Percentiles rank a stretch among this genome's conserved stretches.
Conservation (phyloP, 73 alveolate genomes). For the Paramecium primaurelia region DNA sequence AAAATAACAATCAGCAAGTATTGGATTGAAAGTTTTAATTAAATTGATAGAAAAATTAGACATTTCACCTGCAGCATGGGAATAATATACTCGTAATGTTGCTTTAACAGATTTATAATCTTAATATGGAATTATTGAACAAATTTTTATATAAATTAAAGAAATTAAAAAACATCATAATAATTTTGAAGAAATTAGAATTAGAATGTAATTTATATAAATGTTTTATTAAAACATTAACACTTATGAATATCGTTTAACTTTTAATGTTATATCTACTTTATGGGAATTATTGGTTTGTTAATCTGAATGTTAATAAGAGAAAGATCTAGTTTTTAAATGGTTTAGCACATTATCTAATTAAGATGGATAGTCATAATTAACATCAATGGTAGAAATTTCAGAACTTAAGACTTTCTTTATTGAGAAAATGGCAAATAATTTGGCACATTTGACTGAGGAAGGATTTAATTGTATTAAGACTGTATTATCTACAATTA, state of each 20-base stretch:
- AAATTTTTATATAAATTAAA: neutral
- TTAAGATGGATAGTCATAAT: constrained; percentile 44
- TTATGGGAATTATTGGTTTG: constrained; percentile 49
- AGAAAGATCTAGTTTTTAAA: constrained; percentile 59
- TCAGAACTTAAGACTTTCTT: constrained; percentile 66
- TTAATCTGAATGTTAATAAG: neutral
- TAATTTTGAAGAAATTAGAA: neutral
- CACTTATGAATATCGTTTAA: constrained; percentile 48
- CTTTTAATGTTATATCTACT: constrained; percentile 49
- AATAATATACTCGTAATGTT: constrained; percentile 1
- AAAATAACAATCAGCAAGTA: neutral
- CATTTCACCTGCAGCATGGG: constrained; percentile 25
- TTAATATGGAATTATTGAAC: neutral
- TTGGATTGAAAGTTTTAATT: neutral
- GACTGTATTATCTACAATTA: constrained; percentile 70
- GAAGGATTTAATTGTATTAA: constrained; percentile 82
- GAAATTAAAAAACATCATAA: neutral
- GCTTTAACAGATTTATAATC: neutral
- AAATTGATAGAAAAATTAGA: constrained; percentile 33
- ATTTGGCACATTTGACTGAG: constrained; percentile 53
- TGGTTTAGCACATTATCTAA: constrained; percentile 63
- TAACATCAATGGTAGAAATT: constrained; percentile 49
- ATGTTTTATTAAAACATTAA: constrained; percentile 21
- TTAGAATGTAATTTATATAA: constrained; percentile 13
- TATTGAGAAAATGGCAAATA: constrained; percentile 63